Base-by-base conservation (phyloP, 345 rosid species). In the Arabidopsis suecica region DNA sequence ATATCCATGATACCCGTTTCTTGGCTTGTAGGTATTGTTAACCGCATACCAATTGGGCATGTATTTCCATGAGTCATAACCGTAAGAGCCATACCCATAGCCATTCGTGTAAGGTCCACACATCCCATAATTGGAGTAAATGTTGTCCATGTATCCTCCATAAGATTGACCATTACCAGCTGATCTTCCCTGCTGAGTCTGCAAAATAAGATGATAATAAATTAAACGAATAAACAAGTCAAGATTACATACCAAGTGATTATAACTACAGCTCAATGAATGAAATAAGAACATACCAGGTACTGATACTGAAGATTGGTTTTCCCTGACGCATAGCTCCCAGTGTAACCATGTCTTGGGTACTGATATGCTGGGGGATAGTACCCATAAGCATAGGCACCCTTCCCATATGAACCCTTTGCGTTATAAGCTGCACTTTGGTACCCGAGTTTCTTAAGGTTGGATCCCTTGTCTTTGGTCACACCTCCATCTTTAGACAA, bases 11-110 rank as follows among this genome's bases (percentile, higher is more conserved):
- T 6, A 66, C 5, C 80, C 84, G 42, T 69, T 71, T 69, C 80
- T 80, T 1, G 86, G 54, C 73, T 80, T 88, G 82, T 75, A 82
- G 53, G 82, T 73, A 75, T 73, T 85, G 74, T 82, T 83, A 60
- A 73, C 85, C 14, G 77, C 58, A 72, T 80, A 83, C 93, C 93
- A 88, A 9, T 83, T 88, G 3, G 57, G 86, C 38, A 84, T 87
- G 61, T 82, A 79, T 74, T 83, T 86, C 84, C 86, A 82, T 1
- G 83, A 67, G n/a, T 84, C 88, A 71, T 85, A 88, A 37, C 82
- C 82, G 53, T 71, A 86, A 30, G 91, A 74, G 53, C 83, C 89
- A 77, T 71, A 86, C 7, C 83, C 89, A 81, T 82, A 45, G 72
- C 83, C 42, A 40, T 55, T 74, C 66, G 86, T 80, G 77, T 84